These are phyloP conservation scores for Aciculosporium take DNA, from an alignment of 2,329 filamentous ascomycete species.

Conservation along the genomic window DNA sequence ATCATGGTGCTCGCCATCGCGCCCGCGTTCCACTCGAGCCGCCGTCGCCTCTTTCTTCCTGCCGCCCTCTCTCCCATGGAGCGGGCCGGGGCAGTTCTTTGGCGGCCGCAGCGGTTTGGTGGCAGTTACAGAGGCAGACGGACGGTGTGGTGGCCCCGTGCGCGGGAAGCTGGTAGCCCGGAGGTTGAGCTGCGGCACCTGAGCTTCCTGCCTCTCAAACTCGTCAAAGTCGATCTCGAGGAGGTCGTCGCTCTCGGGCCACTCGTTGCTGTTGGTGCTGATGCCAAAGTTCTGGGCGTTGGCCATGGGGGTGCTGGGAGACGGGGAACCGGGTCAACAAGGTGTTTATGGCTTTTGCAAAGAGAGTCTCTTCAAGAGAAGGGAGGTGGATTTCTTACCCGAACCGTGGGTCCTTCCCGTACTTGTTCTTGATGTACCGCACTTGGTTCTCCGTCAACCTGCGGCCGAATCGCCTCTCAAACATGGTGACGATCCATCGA, in stretches of 20 bases:
- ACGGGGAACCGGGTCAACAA: too few species aligned
- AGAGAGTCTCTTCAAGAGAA: too few species aligned
- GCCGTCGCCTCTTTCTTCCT: neutral
- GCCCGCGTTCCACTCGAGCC: neutral
- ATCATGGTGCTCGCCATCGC: neutral
- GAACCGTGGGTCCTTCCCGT: slow-evolving; percentile 24
- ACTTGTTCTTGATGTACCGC: slow-evolving; percentile 26
- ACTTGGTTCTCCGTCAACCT: slow-evolving; percentile 21
- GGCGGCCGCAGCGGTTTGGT: neutral
- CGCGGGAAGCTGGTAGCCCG: neutral
- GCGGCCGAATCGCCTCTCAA: slow-evolving; percentile 16
- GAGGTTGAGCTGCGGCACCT: slow-evolving; percentile 1
- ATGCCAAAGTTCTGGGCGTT: slow-evolving; percentile 1
- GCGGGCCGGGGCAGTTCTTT: neutral
- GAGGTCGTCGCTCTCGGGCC: slow-evolving; percentile 1
- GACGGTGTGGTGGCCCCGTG: neutral
- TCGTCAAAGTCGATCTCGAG: slow-evolving; percentile 2
- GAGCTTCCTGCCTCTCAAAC: neutral
- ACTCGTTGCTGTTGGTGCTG: neutral
- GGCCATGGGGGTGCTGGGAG: slow-evolving; percentile 4
- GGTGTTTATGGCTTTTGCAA: too few species aligned
- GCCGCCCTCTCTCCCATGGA: too few species aligned
- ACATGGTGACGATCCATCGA: slow-evolving; percentile 14
- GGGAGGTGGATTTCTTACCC: too few species aligned
- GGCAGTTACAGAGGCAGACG: neutral